Conservation (phyloP, 1,284 basidiomycete genomes). For the Tilletia horrida region DNA sequence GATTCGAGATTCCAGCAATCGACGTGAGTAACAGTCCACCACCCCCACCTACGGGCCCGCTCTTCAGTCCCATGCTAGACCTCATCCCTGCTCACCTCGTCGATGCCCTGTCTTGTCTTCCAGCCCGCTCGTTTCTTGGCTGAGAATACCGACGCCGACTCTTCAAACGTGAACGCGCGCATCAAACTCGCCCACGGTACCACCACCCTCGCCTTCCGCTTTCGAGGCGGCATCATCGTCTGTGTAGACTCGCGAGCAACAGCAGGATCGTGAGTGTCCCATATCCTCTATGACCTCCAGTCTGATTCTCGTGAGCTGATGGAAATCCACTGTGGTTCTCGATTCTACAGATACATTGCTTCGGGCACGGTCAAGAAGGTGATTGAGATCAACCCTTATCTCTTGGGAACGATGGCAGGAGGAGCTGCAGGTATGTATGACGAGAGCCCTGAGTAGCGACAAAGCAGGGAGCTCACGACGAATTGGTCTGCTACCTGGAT, state of each 20-base stretch:
- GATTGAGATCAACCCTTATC: conserved; percentile 98
- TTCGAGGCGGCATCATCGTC: conserved; percentile 93
- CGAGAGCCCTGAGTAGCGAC: no score
- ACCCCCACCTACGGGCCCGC: no score
- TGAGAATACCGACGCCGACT: conserved; percentile 53
- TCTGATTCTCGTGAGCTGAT: no score
- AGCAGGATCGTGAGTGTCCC: conserved; percentile 65
- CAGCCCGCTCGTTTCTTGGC: conserved; percentile 49
- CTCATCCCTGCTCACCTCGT: background rate
- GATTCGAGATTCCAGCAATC: background rate
- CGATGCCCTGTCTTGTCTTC: background rate
- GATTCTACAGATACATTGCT: conserved; percentile 75
- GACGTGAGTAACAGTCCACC: no score
- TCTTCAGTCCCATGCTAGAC: background rate
- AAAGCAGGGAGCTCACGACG: background rate
- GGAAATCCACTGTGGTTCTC: no score
- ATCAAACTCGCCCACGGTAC: conserved; percentile 99
- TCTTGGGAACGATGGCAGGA: conserved; percentile 98
- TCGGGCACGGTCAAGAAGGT: conserved; percentile 61
- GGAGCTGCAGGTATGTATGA: conserved; percentile 67
- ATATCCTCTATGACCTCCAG: no score
- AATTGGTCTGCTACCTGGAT: background rate
- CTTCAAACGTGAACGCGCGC: conserved; percentile 51
- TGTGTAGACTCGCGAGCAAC: conserved; percentile 97
- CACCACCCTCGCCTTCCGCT: conserved; percentile 95